phyloP scores from a whole-genome alignment of 2,329 filamentous ascomycete genomes.

The Bertia moriformis region DNA sequence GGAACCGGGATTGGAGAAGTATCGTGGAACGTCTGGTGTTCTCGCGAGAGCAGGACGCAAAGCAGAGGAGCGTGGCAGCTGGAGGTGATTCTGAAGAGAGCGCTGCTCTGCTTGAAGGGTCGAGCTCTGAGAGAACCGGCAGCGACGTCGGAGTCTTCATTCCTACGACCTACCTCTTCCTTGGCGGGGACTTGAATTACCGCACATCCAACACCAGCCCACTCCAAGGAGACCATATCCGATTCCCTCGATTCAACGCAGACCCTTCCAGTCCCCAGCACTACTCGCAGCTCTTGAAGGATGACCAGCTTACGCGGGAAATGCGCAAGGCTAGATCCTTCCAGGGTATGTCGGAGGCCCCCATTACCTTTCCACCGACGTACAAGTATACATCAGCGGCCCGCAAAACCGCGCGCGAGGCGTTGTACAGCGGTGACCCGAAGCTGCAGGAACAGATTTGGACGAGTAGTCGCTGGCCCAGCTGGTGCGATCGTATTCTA shows the following conservation, averaged over 20 bases:
- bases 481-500: constrained; percentile 85
- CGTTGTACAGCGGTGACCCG: constrained; percentile 12
- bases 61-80: constrained; percentile 3
- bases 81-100: constrained; percentile 22
- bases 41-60: constrained; percentile 4
- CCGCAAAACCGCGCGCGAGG: constrained; percentile 12
- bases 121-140: constrained; percentile 7
- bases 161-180: constrained; percentile 63
- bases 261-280: constrained; percentile 34
- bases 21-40: constrained; percentile 75
- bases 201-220: constrained; percentile 61
- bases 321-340: constrained; percentile 53
- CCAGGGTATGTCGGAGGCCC: constrained; percentile 63
- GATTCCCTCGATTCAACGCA: constrained; percentile 47
- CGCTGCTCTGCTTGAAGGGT: constrained; percentile 8
- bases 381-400: constrained; percentile 62
- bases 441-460: constrained; percentile 48
- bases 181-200: constrained; percentile 91
- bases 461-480: constrained; percentile 71
- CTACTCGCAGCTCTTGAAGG: constrained; percentile 50
- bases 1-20: constrained; percentile 79
- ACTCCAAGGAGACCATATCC: constrained; percentile 32
- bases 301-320: constrained; percentile 71
- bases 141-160: constrained; percentile 56
- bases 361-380: constrained; percentile 71